Percentiles rank a stretch among this genome's conserved stretches.
These are phyloP conservation scores for Naganishia kalamii DNA, from an alignment of 768 basidiomycete genomes.

Conservation along the genomic window DNA sequence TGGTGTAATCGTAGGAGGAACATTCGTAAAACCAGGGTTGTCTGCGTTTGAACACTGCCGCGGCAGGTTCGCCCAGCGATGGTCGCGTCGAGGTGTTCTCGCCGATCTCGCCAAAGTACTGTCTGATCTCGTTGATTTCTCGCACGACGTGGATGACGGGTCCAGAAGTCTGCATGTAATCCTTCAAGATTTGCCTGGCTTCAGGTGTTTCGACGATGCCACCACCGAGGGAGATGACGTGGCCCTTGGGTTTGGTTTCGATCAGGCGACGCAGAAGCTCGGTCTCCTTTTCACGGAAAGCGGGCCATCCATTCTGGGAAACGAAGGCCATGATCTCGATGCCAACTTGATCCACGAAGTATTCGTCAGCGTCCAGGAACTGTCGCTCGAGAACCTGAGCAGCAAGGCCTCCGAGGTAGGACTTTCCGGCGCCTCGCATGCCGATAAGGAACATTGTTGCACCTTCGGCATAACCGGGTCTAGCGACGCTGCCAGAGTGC, in stretches of 20 bases:
- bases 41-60: constrained; percentile 75
- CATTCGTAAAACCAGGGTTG: constrained; percentile 81
- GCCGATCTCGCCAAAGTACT: constrained; percentile 58
- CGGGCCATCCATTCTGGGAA: constrained; percentile 73
- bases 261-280: constrained; percentile 65
- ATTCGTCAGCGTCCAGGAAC: constrained; percentile 75
- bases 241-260: constrained; percentile 53
- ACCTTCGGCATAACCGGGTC: constrained; percentile 24
- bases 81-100: constrained; percentile 66
- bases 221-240: constrained; percentile 86
- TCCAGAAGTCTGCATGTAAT: constrained; percentile 58
- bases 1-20: constrained; percentile 74
- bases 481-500: constrained; percentile 19
- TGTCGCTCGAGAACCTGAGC: constrained; percentile 65
- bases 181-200: constrained; percentile 65
- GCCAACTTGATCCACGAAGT: constrained; percentile 62
- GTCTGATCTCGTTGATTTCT: constrained; percentile 70
- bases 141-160: constrained; percentile 80
- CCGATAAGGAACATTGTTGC: constrained; percentile 67
- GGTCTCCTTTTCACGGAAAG: constrained; percentile 76
- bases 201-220: constrained; percentile 82
- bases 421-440: constrained; percentile 97
- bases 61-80: constrained; percentile 76
- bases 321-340: constrained; percentile 70
- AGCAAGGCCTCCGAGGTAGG: constrained; percentile 73